Conservation (phyloP, 2,329 filamentous ascomycete species). For the Penicillium italicum region DNA sequence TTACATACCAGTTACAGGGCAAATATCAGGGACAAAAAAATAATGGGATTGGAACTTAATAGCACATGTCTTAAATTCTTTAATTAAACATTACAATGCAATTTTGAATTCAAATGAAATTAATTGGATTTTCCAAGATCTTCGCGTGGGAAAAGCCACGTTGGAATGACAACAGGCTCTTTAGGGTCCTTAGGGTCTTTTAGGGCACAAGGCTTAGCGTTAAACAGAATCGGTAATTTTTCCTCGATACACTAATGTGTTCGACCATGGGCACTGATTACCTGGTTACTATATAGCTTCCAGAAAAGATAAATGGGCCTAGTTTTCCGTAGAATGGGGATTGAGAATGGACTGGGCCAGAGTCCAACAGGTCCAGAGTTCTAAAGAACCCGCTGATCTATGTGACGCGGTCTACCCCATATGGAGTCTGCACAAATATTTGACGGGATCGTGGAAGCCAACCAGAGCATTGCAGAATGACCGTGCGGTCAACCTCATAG, state of each 20-base stretch:
- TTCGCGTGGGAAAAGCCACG: conserved; percentile 14
- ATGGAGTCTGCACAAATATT: conserved; percentile 3
- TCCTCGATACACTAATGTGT: neutral
- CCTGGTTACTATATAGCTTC: neutral
- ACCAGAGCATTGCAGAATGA: conserved; percentile 3
- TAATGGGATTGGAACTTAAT: no score
- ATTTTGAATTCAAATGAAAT: neutral
- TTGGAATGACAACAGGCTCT: conserved; percentile 5
- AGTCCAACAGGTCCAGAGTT: neutral
- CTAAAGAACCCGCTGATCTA: neutral
- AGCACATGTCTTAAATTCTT: neutral
- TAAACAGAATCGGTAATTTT: conserved; percentile 5
- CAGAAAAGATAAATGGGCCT: neutral
- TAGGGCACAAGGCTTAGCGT: conserved; percentile 8
- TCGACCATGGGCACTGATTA: neutral
- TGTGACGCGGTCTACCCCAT: conserved; percentile 7
- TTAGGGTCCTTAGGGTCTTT: neutral
- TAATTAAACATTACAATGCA: neutral
- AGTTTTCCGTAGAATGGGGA: neutral
- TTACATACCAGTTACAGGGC: conserved; percentile 8
- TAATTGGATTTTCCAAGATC: neutral
- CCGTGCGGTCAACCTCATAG: conserved; percentile 7
- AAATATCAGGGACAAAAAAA: no score
- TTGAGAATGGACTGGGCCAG: neutral
- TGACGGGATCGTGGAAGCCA: conserved; percentile 3